These are phyloP conservation scores for Aspergillus sp. DNA, from an alignment of 2,329 filamentous ascomycete genomes.

Conservation along the genomic window DNA sequence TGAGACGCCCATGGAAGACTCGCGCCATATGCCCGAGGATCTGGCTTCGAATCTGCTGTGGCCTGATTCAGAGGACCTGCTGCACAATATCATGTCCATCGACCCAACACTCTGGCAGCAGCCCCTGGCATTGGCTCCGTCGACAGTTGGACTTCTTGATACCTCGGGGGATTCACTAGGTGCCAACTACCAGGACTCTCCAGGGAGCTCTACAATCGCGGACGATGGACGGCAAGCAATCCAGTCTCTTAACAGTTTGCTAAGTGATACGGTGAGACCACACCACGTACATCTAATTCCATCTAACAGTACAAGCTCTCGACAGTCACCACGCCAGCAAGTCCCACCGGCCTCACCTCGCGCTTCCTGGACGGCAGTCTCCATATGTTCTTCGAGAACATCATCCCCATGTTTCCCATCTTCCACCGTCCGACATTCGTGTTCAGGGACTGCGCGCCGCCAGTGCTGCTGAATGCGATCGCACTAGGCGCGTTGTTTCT, in stretches of 20 bases:
- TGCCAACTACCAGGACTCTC: background rate
- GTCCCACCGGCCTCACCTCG: conserved; percentile 6
- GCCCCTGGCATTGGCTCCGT: background rate
- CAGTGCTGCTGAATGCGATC: conserved; percentile 9
- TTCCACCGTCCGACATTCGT: conserved; percentile 10
- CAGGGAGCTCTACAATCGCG: background rate
- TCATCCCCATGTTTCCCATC: conserved; percentile 13
- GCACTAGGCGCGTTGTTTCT: conserved; percentile 11
- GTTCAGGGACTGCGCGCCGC: conserved; percentile 2
- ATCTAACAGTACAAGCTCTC: background rate
- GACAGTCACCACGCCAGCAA: background rate
- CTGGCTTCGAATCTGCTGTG: background rate
- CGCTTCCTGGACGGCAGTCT: conserved; percentile 13
- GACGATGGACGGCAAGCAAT: conserved; percentile 6
- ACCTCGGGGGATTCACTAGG: background rate
- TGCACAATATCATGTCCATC: conserved; percentile 8
- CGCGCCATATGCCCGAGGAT: background rate
- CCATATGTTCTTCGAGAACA: conserved; percentile 13
- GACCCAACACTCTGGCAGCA: conserved; percentile 5
- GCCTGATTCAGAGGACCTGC: conserved; percentile 2
- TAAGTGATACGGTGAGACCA: conserved; percentile 4
- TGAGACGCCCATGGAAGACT: background rate
- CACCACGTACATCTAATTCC: no score
- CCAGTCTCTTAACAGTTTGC: conserved; percentile 1
- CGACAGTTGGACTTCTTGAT: background rate